Percentiles rank a stretch among this genome's conserved stretches.
Conservation (phyloP, 192 early-diverging fungal genomes). For the Fimicolochytrium jonesii region DNA sequence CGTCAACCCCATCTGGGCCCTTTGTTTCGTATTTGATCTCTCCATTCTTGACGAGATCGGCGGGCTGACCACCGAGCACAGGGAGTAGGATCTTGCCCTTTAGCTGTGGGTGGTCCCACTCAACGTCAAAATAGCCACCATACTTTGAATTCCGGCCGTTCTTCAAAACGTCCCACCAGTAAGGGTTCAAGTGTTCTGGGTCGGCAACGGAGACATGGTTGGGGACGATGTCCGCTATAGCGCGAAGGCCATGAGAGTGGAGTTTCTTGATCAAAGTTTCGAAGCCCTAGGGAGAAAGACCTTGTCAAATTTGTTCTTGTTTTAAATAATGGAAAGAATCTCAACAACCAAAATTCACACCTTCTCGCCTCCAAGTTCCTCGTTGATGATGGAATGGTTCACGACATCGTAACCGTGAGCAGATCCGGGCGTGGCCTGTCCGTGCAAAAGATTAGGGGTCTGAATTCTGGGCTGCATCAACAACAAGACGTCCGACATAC, state of each 20-base stretch:
- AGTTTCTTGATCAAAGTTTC: neutral
- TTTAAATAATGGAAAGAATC: neutral
- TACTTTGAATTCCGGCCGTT: constrained; percentile 11
- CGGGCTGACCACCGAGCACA: constrained; percentile 12
- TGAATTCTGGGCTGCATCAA: neutral
- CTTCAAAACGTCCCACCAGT: constrained; percentile 25
- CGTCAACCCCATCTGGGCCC: constrained; percentile 8
- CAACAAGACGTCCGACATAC: neutral
- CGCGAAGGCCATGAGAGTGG: constrained; percentile 1
- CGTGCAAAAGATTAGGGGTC: neutral
- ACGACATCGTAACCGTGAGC: constrained; percentile 29
- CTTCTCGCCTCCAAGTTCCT: constrained; percentile 20
- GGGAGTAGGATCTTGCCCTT: constrained; percentile 21
- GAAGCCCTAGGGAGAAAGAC: constrained; percentile 6
- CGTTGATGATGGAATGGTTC: constrained; percentile 15
- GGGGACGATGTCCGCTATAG: constrained; percentile 28
- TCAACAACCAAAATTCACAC: neutral
- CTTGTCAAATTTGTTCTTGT: neutral
- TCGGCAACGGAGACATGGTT: constrained; percentile 31
- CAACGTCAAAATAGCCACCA: constrained; percentile 25
- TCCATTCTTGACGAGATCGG: constrained; percentile 9
- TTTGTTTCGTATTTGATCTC: constrained; percentile 15
- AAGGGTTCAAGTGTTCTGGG: constrained; percentile 26
- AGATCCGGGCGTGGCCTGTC: constrained; percentile 16
- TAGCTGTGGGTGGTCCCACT: constrained; percentile 21